Evolutionary conservation across 305 asterid species (phyloP).

Genomic region (Rubia peregrina): DNA sequence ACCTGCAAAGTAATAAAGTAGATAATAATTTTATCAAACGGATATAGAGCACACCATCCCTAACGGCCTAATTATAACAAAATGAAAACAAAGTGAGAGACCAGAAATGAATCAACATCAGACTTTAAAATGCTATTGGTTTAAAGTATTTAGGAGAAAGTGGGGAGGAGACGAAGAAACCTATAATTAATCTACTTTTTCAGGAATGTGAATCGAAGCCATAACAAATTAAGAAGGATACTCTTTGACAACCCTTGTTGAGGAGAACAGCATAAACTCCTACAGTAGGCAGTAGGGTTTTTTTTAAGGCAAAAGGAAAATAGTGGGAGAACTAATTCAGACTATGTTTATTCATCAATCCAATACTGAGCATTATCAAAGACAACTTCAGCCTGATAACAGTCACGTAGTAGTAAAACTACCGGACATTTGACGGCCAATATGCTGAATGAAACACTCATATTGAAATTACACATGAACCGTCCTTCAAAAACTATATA

Average conservation of each 20-base stretch:
- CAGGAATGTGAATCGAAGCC: too few relatives aligned
- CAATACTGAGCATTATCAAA: not conserved
- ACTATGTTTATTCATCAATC: not conserved
- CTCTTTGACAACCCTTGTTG: not conserved
- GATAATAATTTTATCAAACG: not conserved
- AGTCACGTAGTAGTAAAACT: not conserved
- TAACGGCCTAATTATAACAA: not conserved
- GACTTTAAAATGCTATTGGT: not conserved
- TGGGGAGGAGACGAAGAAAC: too few relatives aligned
- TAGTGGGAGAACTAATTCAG: not conserved
- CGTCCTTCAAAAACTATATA: not conserved
- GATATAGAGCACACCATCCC: not conserved
- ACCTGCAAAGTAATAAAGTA: conserved; percentile 29
- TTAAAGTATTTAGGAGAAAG: too few relatives aligned
- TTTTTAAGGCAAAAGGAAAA: not conserved
- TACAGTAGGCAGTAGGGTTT: too few relatives aligned
- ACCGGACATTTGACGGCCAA: not conserved
- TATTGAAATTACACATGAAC: not conserved
- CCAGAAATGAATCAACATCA: not conserved
- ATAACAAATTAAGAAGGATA: not conserved
- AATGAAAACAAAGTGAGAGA: not conserved
- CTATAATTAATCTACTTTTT: too few relatives aligned
- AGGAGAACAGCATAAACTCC: not conserved
- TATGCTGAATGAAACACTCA: not conserved
- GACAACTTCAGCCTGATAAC: not conserved